Percentiles rank a stretch among this genome's conserved stretches.
Conservation (phyloP, 192 early-diverging fungal species). For the Pecoramyces ruminantium region DNA sequence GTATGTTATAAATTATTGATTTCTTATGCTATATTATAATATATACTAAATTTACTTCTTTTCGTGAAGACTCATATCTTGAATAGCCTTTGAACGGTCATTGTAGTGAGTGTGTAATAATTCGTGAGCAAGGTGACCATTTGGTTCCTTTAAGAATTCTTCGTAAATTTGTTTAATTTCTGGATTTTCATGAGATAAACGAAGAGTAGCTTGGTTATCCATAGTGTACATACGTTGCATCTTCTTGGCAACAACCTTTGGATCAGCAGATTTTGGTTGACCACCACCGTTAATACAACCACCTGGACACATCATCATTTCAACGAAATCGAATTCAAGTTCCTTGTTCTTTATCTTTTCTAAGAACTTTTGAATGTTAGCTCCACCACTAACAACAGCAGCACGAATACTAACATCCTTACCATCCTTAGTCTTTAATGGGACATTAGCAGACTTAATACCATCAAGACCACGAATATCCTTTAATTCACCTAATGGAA, state of each 20-base stretch:
- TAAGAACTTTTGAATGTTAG: neutral
- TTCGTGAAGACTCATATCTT: neutral
- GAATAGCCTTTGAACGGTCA: neutral
- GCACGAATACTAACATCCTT: neutral
- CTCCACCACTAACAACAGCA: neutral
- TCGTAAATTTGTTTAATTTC: neutral
- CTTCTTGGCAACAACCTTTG: neutral
- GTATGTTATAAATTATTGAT: too few relatives aligned
- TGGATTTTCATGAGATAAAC: neutral
- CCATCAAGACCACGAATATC: constrained; percentile 1
- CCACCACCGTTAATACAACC: constrained; percentile 2
- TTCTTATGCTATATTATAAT: too few relatives aligned
- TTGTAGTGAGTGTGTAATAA: neutral
- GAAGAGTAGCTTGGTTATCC: neutral
- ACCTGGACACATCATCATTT: constrained; percentile 1
- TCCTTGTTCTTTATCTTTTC: neutral
- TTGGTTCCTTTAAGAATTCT: neutral
- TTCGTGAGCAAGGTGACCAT: neutral
- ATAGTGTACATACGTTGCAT: neutral
- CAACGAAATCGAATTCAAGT: constrained; percentile 1
- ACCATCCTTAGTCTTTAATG: neutral
- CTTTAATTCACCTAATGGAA: constrained; percentile 1
- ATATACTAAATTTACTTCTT: neutral
- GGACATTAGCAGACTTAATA: constrained; percentile 1
- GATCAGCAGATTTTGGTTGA: neutral